Base-by-base conservation (phyloP, 495 filamentous ascomycete genomes). In the Penicillium steckii region DNA sequence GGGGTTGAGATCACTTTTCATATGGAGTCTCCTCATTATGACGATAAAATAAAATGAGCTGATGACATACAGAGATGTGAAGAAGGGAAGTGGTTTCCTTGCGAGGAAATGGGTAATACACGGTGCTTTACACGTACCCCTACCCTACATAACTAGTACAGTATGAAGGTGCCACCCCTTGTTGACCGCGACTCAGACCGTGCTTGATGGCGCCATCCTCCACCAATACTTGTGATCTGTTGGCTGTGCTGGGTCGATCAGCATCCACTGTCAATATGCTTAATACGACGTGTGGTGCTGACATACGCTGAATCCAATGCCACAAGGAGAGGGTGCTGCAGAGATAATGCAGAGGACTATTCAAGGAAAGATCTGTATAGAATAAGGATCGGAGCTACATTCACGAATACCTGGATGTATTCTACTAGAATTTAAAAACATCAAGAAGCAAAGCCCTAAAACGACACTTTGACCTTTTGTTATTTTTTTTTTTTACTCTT, bases 171-270 rank as follows among this genome's bases (percentile, higher is more conserved):
- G 29, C 3, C 29, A 32, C 26, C 26, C 6, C 32, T 35, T 35
- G 32, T 35, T 29, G 27, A 29, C 27, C 27, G 27, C 12, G 27
- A 29, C 44, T 46, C 17, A 23, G 8, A 29, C 32, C 6, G 21
- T 17, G 29, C 18, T 23, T 45, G 44, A 56, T 60, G 50, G 46
- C 57, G 46, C 45, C 57, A 60, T 60, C 33, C 12, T 27, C 10
- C 26, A 9, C 48, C 38, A 45, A 52, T 17, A 27, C 5, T 27
- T 27, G 26, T 4, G 10, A 27, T 5, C 40, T 41, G 22, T 21
- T 50, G 42, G 33, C 18, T 26, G 17, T 22, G 18, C 19, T 8
- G 17, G 15, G 32, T 4, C 17, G 48, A 56, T 58, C 47, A 44
- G 40, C 35, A 54, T 23, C 25, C 13, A 32, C 38, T 22, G 40